Conservation (phyloP, 805 yeast genomes). For the Torulaspora quercuum region DNA sequence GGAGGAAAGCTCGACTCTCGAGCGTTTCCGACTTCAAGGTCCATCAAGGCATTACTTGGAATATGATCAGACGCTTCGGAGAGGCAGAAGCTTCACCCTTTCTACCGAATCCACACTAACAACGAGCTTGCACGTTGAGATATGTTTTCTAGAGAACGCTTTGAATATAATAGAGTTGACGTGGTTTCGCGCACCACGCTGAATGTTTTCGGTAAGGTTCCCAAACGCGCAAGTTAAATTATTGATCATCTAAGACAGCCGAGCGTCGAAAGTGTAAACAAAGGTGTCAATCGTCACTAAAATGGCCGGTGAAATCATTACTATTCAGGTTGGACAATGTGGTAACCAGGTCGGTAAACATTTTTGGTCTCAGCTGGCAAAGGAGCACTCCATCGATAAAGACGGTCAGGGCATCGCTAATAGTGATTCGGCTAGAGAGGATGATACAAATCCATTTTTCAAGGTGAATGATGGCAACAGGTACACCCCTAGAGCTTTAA, state of each 20-base stretch:
- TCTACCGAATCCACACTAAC: no score
- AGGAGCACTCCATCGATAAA: conserved; percentile 72
- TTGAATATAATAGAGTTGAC: no score
- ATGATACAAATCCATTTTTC: conserved; percentile 81
- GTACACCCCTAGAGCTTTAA: conserved; percentile 82
- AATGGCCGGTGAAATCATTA: conserved; percentile 63
- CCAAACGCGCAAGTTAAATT: conserved; percentile 3
- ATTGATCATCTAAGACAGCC: not conserved
- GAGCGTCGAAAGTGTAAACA: not conserved
- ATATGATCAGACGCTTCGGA: no score
- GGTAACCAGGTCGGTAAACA: conserved; percentile 94
- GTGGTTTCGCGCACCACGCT: no score
- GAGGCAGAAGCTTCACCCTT: no score
- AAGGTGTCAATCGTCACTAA: not conserved
- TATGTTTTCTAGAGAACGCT: no score
- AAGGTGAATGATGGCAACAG: conserved; percentile 67
- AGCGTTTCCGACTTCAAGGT: no score
- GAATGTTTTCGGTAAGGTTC: no score
- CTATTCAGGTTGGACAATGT: conserved; percentile 79
- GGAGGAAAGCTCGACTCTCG: no score
- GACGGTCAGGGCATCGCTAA: conserved; percentile 34
- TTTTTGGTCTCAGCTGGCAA: conserved; percentile 86
- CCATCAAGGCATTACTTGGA: no score
- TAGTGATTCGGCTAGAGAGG: conserved; percentile 43
- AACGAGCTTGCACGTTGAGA: no score